Base-by-base conservation (phyloP, 1,139 yeast species). In the Schizosaccharomyces versatilis region DNA sequence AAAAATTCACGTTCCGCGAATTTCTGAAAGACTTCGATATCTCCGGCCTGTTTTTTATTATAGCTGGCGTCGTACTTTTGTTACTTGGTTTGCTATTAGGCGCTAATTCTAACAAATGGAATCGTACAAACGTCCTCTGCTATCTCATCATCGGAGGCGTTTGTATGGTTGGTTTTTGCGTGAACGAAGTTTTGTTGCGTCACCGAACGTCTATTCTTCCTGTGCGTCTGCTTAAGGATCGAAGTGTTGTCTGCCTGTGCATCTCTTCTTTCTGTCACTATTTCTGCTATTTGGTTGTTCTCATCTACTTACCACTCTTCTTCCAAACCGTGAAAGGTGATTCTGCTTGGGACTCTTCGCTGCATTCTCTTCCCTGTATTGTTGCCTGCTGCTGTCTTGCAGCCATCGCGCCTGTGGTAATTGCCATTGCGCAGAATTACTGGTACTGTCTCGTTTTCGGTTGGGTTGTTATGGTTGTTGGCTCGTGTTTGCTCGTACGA, bases 121-220 rank as follows among this genome's bases (percentile, higher is more conserved):
- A 68, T 32, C 77, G 82, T 1, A 78, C 77, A 2, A 71, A 78
- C 1, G 78, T 77, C 0, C 76, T 80, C 24, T 63, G 69, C 40
- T 71, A 75, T 62, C 75, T 81, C 60, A 70, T 73, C 6, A 60
- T 80, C 39, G 82, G 84, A n/a, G 78, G 78, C 0, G 54, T 73
- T 0, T 51, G 73, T 3, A 49, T 70, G 0, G 62, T 73, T 9
- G 61, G 60, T 0, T 78, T 78, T 59, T 56, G 67, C 32, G 61
- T 71, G 32, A 79, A 77, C 71, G 77, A 77, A 60, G 32, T 24
- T 24, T 77, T 77, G 61, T 58, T 57, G 19, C 65, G 65, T 55
- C 71, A 80, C 1, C 65, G 66, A 36, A 62, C 69, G 52, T 81
- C 81, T 2, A 64, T 78, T 14, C 67, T 78, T 39, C 73, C 77